These are phyloP conservation scores for Thamnidium elegans DNA, from an alignment of 192 early-diverging fungal species.

Conservation along the genomic window DNA sequence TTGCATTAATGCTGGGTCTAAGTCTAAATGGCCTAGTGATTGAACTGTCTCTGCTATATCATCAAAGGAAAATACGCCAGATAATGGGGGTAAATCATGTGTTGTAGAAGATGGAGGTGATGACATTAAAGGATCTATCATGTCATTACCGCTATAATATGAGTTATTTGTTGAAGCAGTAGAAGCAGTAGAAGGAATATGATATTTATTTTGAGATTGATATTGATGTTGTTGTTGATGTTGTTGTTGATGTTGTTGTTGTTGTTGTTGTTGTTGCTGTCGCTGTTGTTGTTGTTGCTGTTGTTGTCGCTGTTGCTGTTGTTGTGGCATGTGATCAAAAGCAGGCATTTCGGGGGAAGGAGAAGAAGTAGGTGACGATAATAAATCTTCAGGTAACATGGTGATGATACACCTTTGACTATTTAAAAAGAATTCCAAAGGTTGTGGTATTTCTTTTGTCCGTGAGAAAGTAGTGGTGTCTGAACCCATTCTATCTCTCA, in stretches of 20 bases:
- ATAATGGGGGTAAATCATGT: background rate
- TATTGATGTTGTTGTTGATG: no score
- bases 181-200: background rate
- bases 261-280: no score
- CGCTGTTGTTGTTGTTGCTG: no score
- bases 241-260: no score
- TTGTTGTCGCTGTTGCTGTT: no score
- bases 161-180: background rate
- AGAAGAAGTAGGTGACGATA: background rate
- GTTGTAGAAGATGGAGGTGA: background rate
- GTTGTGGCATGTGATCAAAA: background rate
- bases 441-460: slow-evolving; percentile 5
- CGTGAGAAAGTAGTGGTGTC: slow-evolving; percentile 10
- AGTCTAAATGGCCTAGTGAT: background rate
- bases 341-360: slow-evolving; percentile 4
- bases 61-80: background rate
- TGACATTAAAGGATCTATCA: background rate
- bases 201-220: no score
- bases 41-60: background rate
- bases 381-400: slow-evolving; percentile 7
- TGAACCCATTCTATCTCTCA: slow-evolving; percentile 11
- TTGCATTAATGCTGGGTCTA: background rate
- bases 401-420: slow-evolving; percentile 8
- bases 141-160: background rate
- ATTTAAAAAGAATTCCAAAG: slow-evolving; percentile 16